A percentile compares a stretch with the other conserved stretches of the same genome.
Conservation (phyloP, 495 filamentous ascomycete genomes). For the Penicillium arizonense region DNA sequence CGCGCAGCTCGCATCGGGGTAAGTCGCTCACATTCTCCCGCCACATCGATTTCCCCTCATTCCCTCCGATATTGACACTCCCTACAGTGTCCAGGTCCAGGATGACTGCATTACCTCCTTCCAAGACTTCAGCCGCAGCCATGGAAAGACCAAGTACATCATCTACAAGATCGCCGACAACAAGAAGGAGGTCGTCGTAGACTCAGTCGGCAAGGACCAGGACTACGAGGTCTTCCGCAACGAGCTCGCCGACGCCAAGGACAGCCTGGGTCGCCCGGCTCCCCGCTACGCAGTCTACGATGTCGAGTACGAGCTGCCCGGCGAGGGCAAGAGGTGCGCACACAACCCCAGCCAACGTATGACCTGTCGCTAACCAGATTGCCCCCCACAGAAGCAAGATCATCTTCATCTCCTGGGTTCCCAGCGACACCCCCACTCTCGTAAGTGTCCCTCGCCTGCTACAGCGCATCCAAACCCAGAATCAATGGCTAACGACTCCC, state of each 20-base stretch:
- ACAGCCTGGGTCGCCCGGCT: slow-evolving; percentile 61
- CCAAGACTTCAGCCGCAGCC: slow-evolving; percentile 89
- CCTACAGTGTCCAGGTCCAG: slow-evolving; percentile 67
- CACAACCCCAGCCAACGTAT: not conserved
- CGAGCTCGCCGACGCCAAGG: slow-evolving; percentile 68
- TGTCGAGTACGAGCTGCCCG: slow-evolving; percentile 78
- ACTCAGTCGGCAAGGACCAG: slow-evolving; percentile 63
- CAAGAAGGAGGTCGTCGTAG: slow-evolving; percentile 84
- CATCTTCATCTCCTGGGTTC: slow-evolving; percentile 91
- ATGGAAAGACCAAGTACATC: slow-evolving; percentile 82
- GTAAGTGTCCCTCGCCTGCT: slow-evolving; percentile 50
- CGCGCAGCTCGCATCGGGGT: slow-evolving; percentile 48
- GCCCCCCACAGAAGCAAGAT: slow-evolving; percentile 76
- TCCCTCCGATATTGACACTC: slow-evolving; percentile 21
- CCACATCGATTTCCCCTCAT: slow-evolving; percentile 8
- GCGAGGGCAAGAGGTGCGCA: slow-evolving; percentile 78
- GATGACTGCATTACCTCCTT: slow-evolving; percentile 79
- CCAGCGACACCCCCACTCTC: slow-evolving; percentile 75
- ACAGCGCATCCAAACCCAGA: not conserved
- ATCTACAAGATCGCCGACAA: slow-evolving; percentile 96
- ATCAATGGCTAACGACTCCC: slow-evolving; percentile 22
- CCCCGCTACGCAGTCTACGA: slow-evolving; percentile 94
- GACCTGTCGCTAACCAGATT: slow-evolving; percentile 12
- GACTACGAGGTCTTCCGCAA: slow-evolving; percentile 77
- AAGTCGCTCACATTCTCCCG: slow-evolving; percentile 14